Evolutionary conservation across 306 rosid species (phyloP).

Genomic region (Begonia masoniana): DNA sequence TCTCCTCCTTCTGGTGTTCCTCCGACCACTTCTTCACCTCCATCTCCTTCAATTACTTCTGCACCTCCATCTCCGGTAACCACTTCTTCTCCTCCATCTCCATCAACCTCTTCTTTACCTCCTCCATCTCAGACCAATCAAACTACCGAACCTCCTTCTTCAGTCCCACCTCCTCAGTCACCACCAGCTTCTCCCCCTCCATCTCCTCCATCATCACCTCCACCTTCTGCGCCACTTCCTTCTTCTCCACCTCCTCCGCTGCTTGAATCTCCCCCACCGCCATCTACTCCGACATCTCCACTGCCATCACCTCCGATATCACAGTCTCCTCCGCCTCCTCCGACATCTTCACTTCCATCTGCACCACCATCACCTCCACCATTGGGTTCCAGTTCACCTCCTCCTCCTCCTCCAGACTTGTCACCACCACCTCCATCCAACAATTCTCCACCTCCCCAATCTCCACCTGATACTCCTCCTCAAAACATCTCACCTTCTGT

Average conservation of each 20-base stretch:
- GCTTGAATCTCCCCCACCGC: slow-evolving; percentile 24
- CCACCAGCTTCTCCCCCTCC: slow-evolving; percentile 35
- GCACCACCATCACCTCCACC: slow-evolving; percentile 26
- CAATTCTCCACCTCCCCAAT: slow-evolving; percentile 45
- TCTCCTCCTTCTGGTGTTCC: slow-evolving; percentile 54
- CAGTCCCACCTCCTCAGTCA: slow-evolving; percentile 26
- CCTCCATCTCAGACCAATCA: slow-evolving; percentile 24
- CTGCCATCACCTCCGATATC: slow-evolving; percentile 26
- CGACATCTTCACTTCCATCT: slow-evolving; percentile 23
- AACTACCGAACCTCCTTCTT: slow-evolving; percentile 29
- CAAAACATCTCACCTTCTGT: slow-evolving; percentile 24
- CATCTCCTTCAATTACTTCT: slow-evolving; percentile 24
- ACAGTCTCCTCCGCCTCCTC: slow-evolving; percentile 23
- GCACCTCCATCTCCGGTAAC: slow-evolving; percentile 27
- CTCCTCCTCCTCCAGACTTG: slow-evolving; percentile 34
- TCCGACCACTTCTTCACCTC: slow-evolving; percentile 22
- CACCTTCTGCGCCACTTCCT: slow-evolving; percentile 14
- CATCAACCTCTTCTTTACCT: slow-evolving; percentile 19
- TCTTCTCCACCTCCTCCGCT: slow-evolving; percentile 16
- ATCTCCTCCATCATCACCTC: slow-evolving; percentile 11
- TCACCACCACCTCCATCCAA: slow-evolving; percentile 30
- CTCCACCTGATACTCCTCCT: slow-evolving; percentile 37
- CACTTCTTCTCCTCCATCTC: slow-evolving; percentile 30
- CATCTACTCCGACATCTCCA: slow-evolving; percentile 14
- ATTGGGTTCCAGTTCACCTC: slow-evolving; percentile 24